A percentile compares a stretch with the other conserved stretches of the same genome.
These are phyloP conservation scores for Moringa oleifera DNA, from an alignment of 345 rosid genomes.

Conservation along the genomic window DNA sequence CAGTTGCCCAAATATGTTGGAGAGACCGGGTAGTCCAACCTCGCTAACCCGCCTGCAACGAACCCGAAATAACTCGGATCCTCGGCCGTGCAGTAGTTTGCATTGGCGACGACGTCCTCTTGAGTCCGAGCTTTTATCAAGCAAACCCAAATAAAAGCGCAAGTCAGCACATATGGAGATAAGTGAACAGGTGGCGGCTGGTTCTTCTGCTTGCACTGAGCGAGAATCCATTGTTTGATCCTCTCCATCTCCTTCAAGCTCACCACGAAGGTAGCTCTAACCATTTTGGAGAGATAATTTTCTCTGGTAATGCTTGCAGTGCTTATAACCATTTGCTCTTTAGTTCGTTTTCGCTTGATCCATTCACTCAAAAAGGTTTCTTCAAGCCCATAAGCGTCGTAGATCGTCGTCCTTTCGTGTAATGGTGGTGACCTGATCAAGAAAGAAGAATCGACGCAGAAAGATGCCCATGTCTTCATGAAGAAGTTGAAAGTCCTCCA, in stretches of 20 bases:
- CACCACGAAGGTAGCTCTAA: slow-evolving; percentile 24
- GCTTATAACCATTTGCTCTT: background rate
- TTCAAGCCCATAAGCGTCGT: slow-evolving; percentile 20
- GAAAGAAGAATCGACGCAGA: slow-evolving; percentile 8
- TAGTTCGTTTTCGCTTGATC: slow-evolving; percentile 16
- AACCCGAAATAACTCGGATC: background rate
- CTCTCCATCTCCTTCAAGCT: slow-evolving; percentile 14
- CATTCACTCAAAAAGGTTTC: slow-evolving; percentile 26
- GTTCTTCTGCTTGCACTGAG: background rate
- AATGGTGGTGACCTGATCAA: background rate
- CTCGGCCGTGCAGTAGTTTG: background rate
- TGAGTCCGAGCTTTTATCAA: background rate
- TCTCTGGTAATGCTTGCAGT: background rate
- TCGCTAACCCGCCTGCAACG: background rate
- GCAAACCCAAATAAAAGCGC: background rate
- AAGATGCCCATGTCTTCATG: slow-evolving; percentile 33
- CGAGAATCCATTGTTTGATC: slow-evolving; percentile 22
- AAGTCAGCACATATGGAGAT: background rate
- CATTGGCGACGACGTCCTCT: background rate
- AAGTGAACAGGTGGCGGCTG: background rate
- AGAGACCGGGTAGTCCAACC: slow-evolving; percentile 15
- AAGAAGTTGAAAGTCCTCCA: slow-evolving; percentile 26
- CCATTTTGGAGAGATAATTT: background rate
- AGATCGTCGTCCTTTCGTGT: slow-evolving; percentile 21
- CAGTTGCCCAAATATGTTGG: slow-evolving; percentile 35